Evolutionary conservation across 73 alveolate genomes (phyloP), one percentile per base, ranked within the genome.

Genomic region (Urostyla sp.): DNA sequence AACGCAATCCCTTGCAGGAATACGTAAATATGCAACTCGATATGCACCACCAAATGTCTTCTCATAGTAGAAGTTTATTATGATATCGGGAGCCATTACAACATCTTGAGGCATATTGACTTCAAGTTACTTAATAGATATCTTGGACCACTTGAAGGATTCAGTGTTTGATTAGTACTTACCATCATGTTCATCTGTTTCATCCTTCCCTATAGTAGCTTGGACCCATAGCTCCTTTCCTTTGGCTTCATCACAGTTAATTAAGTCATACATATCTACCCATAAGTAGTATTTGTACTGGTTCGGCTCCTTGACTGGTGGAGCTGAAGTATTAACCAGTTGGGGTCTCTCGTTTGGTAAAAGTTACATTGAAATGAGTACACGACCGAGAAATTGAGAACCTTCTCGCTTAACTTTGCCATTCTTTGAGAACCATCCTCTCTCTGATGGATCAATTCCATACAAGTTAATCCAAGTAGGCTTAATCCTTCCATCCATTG

Each of bases 401-500:
- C 99, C 99, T 53, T 87, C 95, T 56, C 74, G 84, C 82, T 84
- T 85, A 36, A 35, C 50, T n/a, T 18, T 31, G 31, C 36, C 38
- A 31, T 63, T 36, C 49, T 46, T 54, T n/a, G 35, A 7, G 35
- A 53, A 50, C 91, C 91, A 74, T 6, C 79, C 69, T 63, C 95
- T 72, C 55, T 95, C 97, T 40, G 84, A 63, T 7, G 87, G 89
- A 28, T 90, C 94, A 21, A 80, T 80, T 13, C 99, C 99, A 80
- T 95, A 95, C 0, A 95, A 74, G 80, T 93, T 88, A 37, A 92
- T 43, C 98, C 99, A 95, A 48, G 94, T 87, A n/a, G 73, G 40
- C 37, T 91, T 78, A 96, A 95, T 90, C 18, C 75, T 72, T 0
- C 99, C 99, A 38, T 97, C 99, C 35, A 78, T 76, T 28, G 95